Base-by-base conservation (phyloP, 1,284 basidiomycete genomes). In the Hypsizygus ulmarius region DNA sequence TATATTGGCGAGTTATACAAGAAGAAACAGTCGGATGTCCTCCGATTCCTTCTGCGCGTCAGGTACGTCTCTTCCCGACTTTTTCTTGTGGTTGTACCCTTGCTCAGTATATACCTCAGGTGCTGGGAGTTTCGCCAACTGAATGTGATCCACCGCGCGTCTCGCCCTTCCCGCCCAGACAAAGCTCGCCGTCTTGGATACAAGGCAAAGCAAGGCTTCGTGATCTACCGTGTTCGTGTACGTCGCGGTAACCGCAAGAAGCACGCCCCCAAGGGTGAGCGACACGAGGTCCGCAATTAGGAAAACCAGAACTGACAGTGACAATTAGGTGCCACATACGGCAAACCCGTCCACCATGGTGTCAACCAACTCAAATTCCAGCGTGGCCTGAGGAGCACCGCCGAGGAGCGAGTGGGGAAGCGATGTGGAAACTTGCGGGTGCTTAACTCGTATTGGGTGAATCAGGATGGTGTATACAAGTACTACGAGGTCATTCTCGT, bases 61-160 rank as follows among this genome's bases (percentile, higher is more conserved):
- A 83, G 93, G 89, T 92, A 68, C 54, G 84, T 72, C 45, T 29
- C n/a, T 32, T 39, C 36, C 18, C 34, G 39, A 30, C 29, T 47
- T 9, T 16, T 19, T n/a, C n/a, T n/a, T n/a, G n/a, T n/a, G n/a
- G 4, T 11, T 27, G 10, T 28, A 3, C 21, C 9, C 27, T 14
- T 44, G 12, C 46, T 49, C 39, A 54, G 27, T 40, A 10, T 21
- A n/a, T 33, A 15, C 38, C n/a, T 2, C 27, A 93, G 93, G 66
- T 98, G 96, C 86, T 99, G 96, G 96, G 96, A 99, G 71, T 97
- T 93, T 78, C 90, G 94, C 63, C 96, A 99, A 72, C 77, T 99
- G 65, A 95, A 97, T 64, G 93, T 99, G 59, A 93, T 98, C 69
- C 95, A 98, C 82, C 91, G 96, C 58, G 95, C 95, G 49, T 93